Evolutionary conservation across 768 basidiomycete genomes (phyloP).

Genomic region (Rhodosporidiobolus odoratus): DNA sequence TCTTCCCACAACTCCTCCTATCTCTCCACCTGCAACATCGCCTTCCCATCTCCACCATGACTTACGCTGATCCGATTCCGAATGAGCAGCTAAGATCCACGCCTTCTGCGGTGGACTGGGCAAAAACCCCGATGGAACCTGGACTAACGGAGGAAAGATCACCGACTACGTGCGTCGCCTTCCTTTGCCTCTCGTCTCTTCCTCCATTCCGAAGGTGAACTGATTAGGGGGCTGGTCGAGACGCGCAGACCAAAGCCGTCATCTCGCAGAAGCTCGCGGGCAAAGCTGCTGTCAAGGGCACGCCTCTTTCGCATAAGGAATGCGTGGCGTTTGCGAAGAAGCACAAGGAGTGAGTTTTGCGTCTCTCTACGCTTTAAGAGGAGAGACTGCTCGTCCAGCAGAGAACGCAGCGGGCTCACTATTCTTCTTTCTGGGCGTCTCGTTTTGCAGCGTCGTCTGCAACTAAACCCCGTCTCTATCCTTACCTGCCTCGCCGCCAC

Average conservation of each 20-base stretch:
- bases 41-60: neutral
- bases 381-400: no score
- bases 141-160: constrained; percentile 8
- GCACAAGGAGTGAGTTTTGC: neutral
- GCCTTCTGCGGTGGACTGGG: constrained; percentile 29
- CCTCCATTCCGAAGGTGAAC: neutral
- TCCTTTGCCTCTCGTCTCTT: neutral
- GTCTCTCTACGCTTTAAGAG: no score
- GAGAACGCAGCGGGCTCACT: no score
- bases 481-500: no score
- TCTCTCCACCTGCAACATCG: neutral
- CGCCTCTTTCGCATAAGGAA: neutral
- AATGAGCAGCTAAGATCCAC: neutral
- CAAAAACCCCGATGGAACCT: constrained; percentile 23
- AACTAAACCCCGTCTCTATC: no score
- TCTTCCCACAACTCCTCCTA: neutral
- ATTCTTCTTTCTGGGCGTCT: no score
- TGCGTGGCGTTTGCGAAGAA: constrained; percentile 5
- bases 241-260: constrained; percentile 7
- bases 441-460: no score
- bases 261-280: constrained; percentile 5
- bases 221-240: no score
- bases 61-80: neutral
- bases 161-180: constrained; percentile 14
- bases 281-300: neutral